Evolutionary conservation across 768 basidiomycete species (phyloP).

Genomic region (Boletus reticuloceps): DNA sequence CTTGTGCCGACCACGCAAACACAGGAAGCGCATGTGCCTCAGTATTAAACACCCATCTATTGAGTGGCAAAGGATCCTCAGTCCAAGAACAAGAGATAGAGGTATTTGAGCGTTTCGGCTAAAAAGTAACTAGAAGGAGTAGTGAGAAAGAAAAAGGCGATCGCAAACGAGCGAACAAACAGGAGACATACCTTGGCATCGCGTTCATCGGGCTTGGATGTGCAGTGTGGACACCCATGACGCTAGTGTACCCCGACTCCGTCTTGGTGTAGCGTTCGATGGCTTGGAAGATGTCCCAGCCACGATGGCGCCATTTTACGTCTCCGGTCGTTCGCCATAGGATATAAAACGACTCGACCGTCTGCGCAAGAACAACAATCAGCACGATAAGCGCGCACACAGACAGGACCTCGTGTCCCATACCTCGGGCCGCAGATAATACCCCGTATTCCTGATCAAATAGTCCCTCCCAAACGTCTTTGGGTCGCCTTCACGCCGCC

Average conservation of each 20-base stretch:
- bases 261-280: conserved; percentile 60
- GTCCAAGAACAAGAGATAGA: conserved; percentile 66
- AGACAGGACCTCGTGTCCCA: conserved; percentile 13
- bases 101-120: conserved; percentile 67
- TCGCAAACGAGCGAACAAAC: background rate
- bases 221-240: conserved; percentile 43
- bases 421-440: conserved; percentile 72
- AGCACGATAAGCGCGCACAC: background rate
- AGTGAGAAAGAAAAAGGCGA: conserved; percentile 15
- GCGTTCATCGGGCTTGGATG: conserved; percentile 42
- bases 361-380: conserved; percentile 37
- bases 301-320: conserved; percentile 63
- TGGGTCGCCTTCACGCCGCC: background rate
- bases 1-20: conserved; percentile 58
- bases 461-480: conserved; percentile 50
- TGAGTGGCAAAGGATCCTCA: conserved; percentile 54
- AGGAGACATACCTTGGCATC: conserved; percentile 67
- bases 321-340: conserved; percentile 72
- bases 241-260: conserved; percentile 55
- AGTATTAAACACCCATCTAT: conserved; percentile 61
- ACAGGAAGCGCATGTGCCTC: conserved; percentile 80
- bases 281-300: conserved; percentile 68
- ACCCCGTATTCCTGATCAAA: conserved; percentile 38
- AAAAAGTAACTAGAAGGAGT: conserved; percentile 43
- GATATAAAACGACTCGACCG: conserved; percentile 69